Base-by-base conservation (phyloP, 176 grass and related monocot species). In the Puya raimondii region DNA sequence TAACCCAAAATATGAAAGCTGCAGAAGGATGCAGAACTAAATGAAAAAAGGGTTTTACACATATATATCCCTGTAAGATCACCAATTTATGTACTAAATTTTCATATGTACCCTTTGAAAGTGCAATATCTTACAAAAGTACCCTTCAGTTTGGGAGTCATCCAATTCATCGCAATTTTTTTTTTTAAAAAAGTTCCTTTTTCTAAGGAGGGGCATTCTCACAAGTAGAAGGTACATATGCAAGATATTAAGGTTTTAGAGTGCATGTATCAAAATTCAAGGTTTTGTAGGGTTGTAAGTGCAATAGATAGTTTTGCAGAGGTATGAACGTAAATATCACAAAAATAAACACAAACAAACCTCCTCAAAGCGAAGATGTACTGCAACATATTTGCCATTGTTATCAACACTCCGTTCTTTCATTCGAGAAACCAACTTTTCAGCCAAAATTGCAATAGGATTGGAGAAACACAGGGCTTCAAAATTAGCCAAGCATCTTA, bases 341-440 rank as follows among this genome's bases (percentile, higher is more conserved):
- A 66, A 50, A 51, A 63, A 56, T 23, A 69, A 47, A 77, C 52
- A 71, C 70, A 77, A 70, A 82, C 64, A 56, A 71, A 99, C 95
- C 95, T 99, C 87, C 88, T 99, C 95, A 86, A 99, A 99, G 23
- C 90, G 95, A 68, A 99, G 82, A 94, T 99, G 90, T 20, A 94
- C 95, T 1, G 90, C 90, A 74, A 99, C 68, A 12, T 99, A 99
- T 84, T 87, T 99, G 11, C 90, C 95, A 59, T 80, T 80, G 70
- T 74, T 96, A 58, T 81, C 64, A 4, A 49, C 12, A 67, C 90
- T 99, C 65, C 78, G 86, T 47, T 86, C 82, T 91, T 75, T 91
- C 87, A 94, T 99, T 74, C 95, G 89, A 84, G 84, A 88, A 70
- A 99, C 64, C 69, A 99, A 90, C 47, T 67, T 88, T 51, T 91